phyloP scores from a whole-genome alignment of 495 filamentous ascomycete genomes.

The Aspergillus mulundensis region DNA sequence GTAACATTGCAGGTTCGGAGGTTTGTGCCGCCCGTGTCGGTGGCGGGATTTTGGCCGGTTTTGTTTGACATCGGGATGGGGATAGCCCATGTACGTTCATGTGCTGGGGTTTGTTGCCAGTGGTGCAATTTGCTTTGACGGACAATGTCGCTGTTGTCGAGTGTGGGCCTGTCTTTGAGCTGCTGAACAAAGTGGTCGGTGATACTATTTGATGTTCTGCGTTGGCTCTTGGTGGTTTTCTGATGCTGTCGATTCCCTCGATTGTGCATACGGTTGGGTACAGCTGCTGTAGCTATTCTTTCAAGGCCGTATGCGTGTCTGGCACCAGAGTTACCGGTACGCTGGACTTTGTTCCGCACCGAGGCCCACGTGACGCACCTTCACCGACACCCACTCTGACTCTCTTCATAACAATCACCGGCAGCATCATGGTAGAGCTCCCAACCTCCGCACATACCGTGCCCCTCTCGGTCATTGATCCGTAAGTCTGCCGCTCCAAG shows the following conservation, averaged over 20 bases:
- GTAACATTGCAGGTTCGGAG: slow-evolving; percentile 88
- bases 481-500: neutral
- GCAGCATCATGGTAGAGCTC: neutral
- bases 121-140: no score
- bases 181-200: slow-evolving; percentile 78
- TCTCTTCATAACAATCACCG: no score
- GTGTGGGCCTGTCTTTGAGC: slow-evolving; percentile 74
- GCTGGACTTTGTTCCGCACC: neutral
- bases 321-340: no score
- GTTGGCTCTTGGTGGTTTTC: neutral
- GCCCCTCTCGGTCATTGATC: neutral
- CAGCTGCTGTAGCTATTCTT: no score
- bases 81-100: slow-evolving; percentile 99
- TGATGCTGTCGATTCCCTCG: neutral
- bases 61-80: slow-evolving; percentile 78
- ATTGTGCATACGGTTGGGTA: no score
- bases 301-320: no score
- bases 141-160: slow-evolving; percentile 83
- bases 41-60: slow-evolving; percentile 76
- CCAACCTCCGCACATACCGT: neutral
- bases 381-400: no score
- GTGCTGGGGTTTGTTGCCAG: slow-evolving; percentile 52
- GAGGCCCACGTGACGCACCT: neutral
- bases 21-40: slow-evolving; percentile 97
- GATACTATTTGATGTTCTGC: slow-evolving; percentile 36